Evolutionary conservation across 2,329 filamentous ascomycete genomes (phyloP).

Genomic region (Didymella pinodella): DNA sequence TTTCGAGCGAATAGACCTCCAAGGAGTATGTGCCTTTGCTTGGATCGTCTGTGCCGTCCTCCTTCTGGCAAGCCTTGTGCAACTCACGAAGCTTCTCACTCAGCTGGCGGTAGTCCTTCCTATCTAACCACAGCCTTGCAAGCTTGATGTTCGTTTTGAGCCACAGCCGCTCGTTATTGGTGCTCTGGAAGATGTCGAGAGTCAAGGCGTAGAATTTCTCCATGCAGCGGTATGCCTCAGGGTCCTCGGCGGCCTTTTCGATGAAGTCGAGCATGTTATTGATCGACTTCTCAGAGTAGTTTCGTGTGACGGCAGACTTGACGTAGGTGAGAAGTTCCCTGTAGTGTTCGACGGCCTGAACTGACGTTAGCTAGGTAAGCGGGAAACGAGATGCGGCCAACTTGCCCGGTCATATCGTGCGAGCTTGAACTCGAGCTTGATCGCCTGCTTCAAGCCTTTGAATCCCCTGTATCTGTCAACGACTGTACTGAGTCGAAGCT

Average conservation of each 20-base stretch:
- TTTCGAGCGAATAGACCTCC: conserved; percentile 95
- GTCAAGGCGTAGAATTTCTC: conserved; percentile 95
- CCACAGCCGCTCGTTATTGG: conserved; percentile 97
- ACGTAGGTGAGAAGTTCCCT: conserved; percentile 95
- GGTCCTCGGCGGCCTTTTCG: conserved; percentile 82
- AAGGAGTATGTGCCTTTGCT: conserved; percentile 96
- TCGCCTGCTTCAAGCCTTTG: conserved; percentile 96
- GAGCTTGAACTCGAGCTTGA: conserved; percentile 96
- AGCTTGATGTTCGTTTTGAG: conserved; percentile 99
- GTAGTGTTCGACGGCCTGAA: conserved; percentile 88
- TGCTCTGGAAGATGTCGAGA: conserved; percentile 92
- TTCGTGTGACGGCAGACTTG: conserved; percentile 93
- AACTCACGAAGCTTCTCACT: conserved; percentile 86
- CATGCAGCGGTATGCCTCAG: conserved; percentile 80
- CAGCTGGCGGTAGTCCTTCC: conserved; percentile 83
- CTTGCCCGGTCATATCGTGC: conserved; percentile 81
- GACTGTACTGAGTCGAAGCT: neutral
- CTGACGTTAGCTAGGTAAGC: conserved; percentile 28
- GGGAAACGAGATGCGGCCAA: neutral
- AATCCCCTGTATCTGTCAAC: conserved; percentile 69
- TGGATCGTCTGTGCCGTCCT: conserved; percentile 87
- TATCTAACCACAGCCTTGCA: conserved; percentile 86
- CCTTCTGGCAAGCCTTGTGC: conserved; percentile 84
- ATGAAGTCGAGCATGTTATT: conserved; percentile 99
- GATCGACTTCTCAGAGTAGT: conserved; percentile 99